Evolutionary conservation across 2,329 filamentous ascomycete species (phyloP).

Genomic region (Aspergillus clavatus): DNA sequence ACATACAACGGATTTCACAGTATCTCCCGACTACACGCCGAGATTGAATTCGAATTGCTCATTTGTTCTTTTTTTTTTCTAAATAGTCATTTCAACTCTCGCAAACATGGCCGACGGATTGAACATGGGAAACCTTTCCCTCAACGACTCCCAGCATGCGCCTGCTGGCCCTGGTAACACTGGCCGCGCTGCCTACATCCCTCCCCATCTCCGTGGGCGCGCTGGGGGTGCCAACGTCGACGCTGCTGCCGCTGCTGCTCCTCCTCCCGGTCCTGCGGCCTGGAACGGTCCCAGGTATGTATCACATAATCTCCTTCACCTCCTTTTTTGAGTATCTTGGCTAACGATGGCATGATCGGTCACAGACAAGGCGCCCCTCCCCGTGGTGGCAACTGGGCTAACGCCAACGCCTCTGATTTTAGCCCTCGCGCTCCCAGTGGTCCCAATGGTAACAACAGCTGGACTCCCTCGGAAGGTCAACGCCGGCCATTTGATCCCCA

Average conservation of each 20-base stretch:
- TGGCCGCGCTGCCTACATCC: conserved; percentile 61
- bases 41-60: conserved; percentile 12
- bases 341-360: conserved; percentile 12
- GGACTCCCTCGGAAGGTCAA: conserved; percentile 32
- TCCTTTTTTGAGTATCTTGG: conserved; percentile 2
- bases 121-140: conserved; percentile 39
- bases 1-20: background rate
- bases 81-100: conserved; percentile 12
- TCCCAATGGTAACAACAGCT: conserved; percentile 37
- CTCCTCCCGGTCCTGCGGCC: conserved; percentile 26
- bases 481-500: conserved; percentile 53
- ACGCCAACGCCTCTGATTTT: conserved; percentile 56
- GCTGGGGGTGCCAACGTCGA: conserved; percentile 37
- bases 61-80: conserved; percentile 4
- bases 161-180: conserved; percentile 41
- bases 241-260: conserved; percentile 31
- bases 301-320: conserved; percentile 2
- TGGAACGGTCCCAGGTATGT: conserved; percentile 34
- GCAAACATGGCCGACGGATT: conserved; percentile 39
- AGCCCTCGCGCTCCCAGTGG: conserved; percentile 38
- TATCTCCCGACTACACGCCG: conserved; percentile 8
- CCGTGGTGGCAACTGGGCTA: conserved; percentile 48
- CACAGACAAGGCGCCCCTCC: conserved; percentile 25
- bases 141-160: conserved; percentile 61
- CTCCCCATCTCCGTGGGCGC: conserved; percentile 56